These are phyloP conservation scores for barrel medic (Medicago truncatula) DNA, from an alignment of 306 rosid genomes.

Conservation along the genomic window DNA sequence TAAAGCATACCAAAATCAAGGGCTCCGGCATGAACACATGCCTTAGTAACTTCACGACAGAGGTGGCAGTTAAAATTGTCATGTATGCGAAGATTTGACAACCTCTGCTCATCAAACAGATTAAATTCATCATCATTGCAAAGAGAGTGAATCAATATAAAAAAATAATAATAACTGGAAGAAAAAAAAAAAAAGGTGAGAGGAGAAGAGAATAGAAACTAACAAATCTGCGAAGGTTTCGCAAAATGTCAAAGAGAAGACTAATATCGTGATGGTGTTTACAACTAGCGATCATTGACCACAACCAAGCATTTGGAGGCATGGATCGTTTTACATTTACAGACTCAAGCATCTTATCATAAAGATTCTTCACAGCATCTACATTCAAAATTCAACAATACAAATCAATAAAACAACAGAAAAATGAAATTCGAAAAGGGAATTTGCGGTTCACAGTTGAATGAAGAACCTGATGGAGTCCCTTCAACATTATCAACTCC, in stretches of 20 bases:
- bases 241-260: conserved; percentile 76
- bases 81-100: conserved; percentile 86
- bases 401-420: conserved; percentile 10
- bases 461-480: conserved; percentile 63
- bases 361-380: conserved; percentile 79
- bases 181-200: background rate
- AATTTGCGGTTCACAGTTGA: conserved; percentile 15
- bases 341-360: conserved; percentile 77
- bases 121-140: conserved; percentile 19
- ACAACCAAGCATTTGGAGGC: conserved; percentile 96
- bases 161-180: background rate
- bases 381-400: conserved; percentile 44
- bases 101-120: conserved; percentile 68
- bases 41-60: conserved; percentile 84
- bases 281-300: conserved; percentile 86
- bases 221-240: conserved; percentile 83
- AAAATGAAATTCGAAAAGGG: conserved; percentile 24
- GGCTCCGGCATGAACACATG: conserved; percentile 79
- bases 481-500: conserved; percentile 45
- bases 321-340: conserved; percentile 69
- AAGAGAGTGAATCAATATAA: background rate
- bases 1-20: conserved; percentile 69
- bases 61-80: conserved; percentile 72
- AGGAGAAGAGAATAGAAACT: conserved; percentile 45
- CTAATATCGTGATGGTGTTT: conserved; percentile 66